Evolutionary conservation across 148 eudicot species (phyloP).

Genomic region (Chenopodium formosanum): DNA sequence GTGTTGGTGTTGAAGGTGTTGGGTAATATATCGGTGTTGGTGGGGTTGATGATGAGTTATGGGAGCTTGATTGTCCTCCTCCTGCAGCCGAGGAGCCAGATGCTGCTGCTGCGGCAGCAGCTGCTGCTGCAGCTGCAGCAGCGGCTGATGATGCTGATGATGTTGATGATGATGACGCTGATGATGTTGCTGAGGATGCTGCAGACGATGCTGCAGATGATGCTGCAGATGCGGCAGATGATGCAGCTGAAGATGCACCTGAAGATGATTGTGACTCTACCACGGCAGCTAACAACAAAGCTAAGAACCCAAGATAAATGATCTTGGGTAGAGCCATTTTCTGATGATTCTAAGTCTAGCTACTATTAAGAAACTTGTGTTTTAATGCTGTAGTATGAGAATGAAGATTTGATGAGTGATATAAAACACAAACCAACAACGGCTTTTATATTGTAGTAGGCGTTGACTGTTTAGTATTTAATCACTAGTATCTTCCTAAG

Average conservation of each 20-base stretch:
- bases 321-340: slow-evolving; percentile 37
- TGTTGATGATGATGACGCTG: not conserved
- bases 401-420: not conserved
- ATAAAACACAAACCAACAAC: not conserved
- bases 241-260: slow-evolving; percentile 21
- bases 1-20: not conserved
- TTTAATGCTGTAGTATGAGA: not conserved
- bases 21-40: too few species aligned
- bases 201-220: not conserved
- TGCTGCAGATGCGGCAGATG: not conserved
- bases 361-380: not conserved
- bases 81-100: not conserved
- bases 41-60: too few species aligned
- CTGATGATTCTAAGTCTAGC: too few species aligned
- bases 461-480: not conserved
- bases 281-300: slow-evolving; percentile 24
- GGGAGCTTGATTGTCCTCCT: too few species aligned
- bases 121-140: too few species aligned
- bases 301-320: slow-evolving; percentile 22
- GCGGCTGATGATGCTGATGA: too few species aligned
- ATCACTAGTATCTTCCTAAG: slow-evolving; percentile 8
- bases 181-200: not conserved
- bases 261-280: slow-evolving; percentile 32
- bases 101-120: too few species aligned
- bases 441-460: slow-evolving; percentile 12